Base-by-base conservation (phyloP, 805 yeast genomes). In the Candida adriatica region DNA sequence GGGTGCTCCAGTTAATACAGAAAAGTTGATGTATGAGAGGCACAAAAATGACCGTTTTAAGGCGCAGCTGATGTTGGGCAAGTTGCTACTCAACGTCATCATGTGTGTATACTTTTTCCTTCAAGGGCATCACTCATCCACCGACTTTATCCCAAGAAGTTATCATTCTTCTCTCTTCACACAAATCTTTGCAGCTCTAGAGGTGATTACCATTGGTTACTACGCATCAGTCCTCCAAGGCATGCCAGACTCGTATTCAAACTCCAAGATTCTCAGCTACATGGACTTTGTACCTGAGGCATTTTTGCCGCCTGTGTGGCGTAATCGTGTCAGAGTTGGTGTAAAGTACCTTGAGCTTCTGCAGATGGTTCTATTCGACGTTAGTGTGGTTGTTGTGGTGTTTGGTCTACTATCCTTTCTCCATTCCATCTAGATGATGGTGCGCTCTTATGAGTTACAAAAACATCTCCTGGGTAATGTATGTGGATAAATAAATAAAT, bases 291-390 rank as follows among this genome's bases (percentile, higher is more conserved):
- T 51, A 3, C 54, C 54, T 3, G 46, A 44, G 11, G 31, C 34
- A 3, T 23, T 49, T 29, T 13, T 50, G 7, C 25, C 46, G 4
- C 16, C 11, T 4, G 19, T 18, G 1, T 41, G 45, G 46, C 47
- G 43, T 30, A 17, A 29, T 9, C 41, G 48, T 19, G 29, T 49
- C 29, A 51, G 37, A 33, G 26, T 48, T 16, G 36, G 38, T 6
- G 40, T 51, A 20, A 51, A 48, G 30, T 51, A 51, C 30, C 29
- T 38, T 24, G 54, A 51, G 20, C 27, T 51, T 19, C 15, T 45
- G 3, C 40, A 43, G 6, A 25, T 49, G 26, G 30, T 41, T 7
- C n/a, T 46, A 28, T 51, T 49, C 33, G 56, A 49, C 33, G 13
- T 46, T 8, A 35, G 46, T 29, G 35, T 38, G 16, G 24, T 49